phyloP scores from a whole-genome alignment of 2,329 filamentous ascomycete genomes.

The Botryotinia globosa region DNA sequence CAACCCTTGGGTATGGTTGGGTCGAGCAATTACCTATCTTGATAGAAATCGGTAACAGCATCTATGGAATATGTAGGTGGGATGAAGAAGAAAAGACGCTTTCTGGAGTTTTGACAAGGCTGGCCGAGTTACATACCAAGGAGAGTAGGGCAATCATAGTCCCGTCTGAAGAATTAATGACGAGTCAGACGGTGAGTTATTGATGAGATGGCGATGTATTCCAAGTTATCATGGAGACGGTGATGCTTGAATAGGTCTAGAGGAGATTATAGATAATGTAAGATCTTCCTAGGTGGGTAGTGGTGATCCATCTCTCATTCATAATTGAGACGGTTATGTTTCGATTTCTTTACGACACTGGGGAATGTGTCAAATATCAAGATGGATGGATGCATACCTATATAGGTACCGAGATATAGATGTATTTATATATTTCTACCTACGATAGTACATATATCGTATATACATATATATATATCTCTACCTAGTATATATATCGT shows the following conservation, averaged over 20 bases:
- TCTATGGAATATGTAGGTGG: not conserved
- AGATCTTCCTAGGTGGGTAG: too few relatives aligned
- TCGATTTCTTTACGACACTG: not conserved
- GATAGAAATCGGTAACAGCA: not conserved
- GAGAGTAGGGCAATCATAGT: not conserved
- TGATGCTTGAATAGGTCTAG: constrained; percentile 1
- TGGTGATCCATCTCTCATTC: not conserved
- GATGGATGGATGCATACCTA: not conserved
- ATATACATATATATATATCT: not conserved
- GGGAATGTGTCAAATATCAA: constrained; percentile 1
- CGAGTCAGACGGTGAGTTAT: not conserved
- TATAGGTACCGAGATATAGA: not conserved
- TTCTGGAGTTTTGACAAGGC: not conserved
- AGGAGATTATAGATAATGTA: not conserved
- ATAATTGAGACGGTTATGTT: not conserved
- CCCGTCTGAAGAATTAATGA: not conserved
- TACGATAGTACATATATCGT: not conserved
- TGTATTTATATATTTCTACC: not conserved
- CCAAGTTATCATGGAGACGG: not conserved
- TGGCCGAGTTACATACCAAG: not conserved
- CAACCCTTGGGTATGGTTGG: not conserved
- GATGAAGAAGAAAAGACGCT: not conserved
- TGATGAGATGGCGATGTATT: not conserved
- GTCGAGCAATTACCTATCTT: not conserved
- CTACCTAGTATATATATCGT: not conserved